A percentile compares a stretch with the other conserved stretches of the same genome.
Conservation (phyloP, 2,329 filamentous ascomycete species). For the Hypomyces perniciosus region DNA sequence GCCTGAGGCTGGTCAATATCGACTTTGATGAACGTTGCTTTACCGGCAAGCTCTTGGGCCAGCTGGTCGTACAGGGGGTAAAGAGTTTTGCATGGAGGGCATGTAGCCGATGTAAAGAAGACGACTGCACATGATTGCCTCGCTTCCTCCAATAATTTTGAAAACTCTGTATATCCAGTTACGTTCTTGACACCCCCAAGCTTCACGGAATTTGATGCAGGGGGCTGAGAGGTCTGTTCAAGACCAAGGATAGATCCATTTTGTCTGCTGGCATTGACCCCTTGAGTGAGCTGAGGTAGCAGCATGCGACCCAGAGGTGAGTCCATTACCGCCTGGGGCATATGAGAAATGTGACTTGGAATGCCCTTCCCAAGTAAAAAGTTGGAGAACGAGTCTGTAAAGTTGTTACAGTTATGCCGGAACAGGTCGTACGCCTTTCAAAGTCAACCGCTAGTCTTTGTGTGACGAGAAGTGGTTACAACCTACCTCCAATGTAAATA, state of each 20-base stretch:
- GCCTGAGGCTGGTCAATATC: slow-evolving; percentile 65
- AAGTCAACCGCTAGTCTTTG: neutral
- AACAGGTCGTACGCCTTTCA: slow-evolving; percentile 76
- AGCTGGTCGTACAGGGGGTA: slow-evolving; percentile 79
- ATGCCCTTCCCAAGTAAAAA: slow-evolving; percentile 87
- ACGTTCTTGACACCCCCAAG: slow-evolving; percentile 50
- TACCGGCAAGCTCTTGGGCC: slow-evolving; percentile 63
- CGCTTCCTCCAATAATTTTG: slow-evolving; percentile 46
- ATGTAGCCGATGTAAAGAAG: slow-evolving; percentile 89
- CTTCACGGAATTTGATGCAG: slow-evolving; percentile 2
- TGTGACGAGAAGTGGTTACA: neutral
- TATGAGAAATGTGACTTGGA: slow-evolving; percentile 75
- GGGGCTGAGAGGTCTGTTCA: slow-evolving; percentile 31
- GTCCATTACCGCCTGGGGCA: slow-evolving; percentile 78
- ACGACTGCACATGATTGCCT: slow-evolving; percentile 67
- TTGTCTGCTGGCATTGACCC: slow-evolving; percentile 43
- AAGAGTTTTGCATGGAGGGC: slow-evolving; percentile 73
- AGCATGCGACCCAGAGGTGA: slow-evolving; percentile 88
- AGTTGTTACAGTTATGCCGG: slow-evolving; percentile 96
- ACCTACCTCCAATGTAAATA: slow-evolving; percentile 72
- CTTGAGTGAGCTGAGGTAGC: slow-evolving; percentile 58
- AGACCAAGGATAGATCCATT: slow-evolving; percentile 50
- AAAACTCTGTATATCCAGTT: slow-evolving; percentile 36
- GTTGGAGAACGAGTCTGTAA: slow-evolving; percentile 84
- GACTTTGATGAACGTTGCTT: slow-evolving; percentile 72